Evolutionary conservation across 2,329 filamentous ascomycete genomes (phyloP), one percentile per base, ranked within the genome.

Genomic region (Hypoxylon sp.): DNA sequence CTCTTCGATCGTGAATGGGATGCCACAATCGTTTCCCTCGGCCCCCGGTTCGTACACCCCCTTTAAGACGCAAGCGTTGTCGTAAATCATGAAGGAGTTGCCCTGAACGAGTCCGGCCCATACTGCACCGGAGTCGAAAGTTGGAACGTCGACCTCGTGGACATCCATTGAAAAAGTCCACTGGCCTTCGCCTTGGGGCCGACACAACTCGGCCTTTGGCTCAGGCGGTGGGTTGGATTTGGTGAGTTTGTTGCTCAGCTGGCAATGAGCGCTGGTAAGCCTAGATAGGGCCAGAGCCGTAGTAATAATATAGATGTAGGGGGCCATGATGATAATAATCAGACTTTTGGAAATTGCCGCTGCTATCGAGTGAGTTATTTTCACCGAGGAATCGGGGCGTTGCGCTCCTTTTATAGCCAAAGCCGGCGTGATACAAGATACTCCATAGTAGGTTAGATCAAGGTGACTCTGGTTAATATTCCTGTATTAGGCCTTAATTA

Each of bases 1-100:
- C 27, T 59, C 55, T 8, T 59, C 10, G 17, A 59, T 59, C 11
- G 33, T 11, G 44, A 14, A 59, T 1, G 55, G 55, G 42, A 30
- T 27, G n/a, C 55, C 55, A 30, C 55, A 59, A 31, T 59, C 55
- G 30, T 59, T 59, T 6, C 55, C 55, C 30, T 59, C 42, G 20
- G 33, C 42, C 17, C 44, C 55, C 5, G 55, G 55, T 7, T 14
- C 11, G 42, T 59, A 59, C 14, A 59, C 55, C 17, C 42, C 55
- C 42, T 49, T 48, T 10, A 25, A 8, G 6, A 40, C 25, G 30
- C 55, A 59, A 3, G 42, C 44, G 55, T 59, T 59, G 30, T 59
- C 55, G 55, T 49, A 59, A 42, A 59, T 49, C 8, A 49, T 35
- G 55, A 59, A 59, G 2, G 55, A 59, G 17, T 49, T 49, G 40